A percentile compares a stretch with the other conserved stretches of the same genome.
Evolutionary conservation across 352 stramenopile genomes (phyloP).

Genomic region (Phytophthora podocarpi): DNA sequence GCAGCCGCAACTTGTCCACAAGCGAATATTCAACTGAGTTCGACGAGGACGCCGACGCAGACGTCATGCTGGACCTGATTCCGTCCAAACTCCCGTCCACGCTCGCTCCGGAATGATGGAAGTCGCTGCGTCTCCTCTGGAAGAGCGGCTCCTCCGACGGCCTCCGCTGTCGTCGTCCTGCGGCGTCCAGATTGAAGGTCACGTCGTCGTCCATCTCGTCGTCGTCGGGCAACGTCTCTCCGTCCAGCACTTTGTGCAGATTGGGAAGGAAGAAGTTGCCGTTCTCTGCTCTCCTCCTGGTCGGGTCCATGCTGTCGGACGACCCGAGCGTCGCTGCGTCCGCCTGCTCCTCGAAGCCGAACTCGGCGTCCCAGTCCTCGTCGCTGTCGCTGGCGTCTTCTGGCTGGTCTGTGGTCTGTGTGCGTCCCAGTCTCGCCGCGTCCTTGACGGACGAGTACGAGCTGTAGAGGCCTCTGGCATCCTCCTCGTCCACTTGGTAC

Average conservation of each 20-base stretch:
- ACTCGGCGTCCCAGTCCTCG: conserved; percentile 81
- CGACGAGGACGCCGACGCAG: conserved; percentile 36
- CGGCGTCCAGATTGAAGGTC: conserved; percentile 35
- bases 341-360: conserved; percentile 69
- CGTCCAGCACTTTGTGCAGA: conserved; percentile 80
- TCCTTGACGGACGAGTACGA: conserved; percentile 31
- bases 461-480: conserved; percentile 16
- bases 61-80: conserved; percentile 65
- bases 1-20: conserved; percentile 68
- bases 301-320: conserved; percentile 56
- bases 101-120: conserved; percentile 42
- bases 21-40: conserved; percentile 64
- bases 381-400: conserved; percentile 24
- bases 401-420: not conserved
- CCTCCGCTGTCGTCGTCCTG: conserved; percentile 28
- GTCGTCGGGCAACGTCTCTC: conserved; percentile 63
- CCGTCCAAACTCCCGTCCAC: conserved; percentile 58
- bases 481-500: conserved; percentile 24
- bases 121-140: conserved; percentile 48
- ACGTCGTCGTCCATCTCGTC: conserved; percentile 37
- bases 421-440: not conserved
- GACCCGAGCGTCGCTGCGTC: conserved; percentile 34
- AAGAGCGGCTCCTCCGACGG: conserved; percentile 68
- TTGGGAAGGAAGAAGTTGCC: conserved; percentile 85
- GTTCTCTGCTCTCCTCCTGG: conserved; percentile 68